Evolutionary conservation across 2,329 filamentous ascomycete species (phyloP), one percentile per base, ranked within the genome.

Genomic region (Aspergillus glaucus): DNA sequence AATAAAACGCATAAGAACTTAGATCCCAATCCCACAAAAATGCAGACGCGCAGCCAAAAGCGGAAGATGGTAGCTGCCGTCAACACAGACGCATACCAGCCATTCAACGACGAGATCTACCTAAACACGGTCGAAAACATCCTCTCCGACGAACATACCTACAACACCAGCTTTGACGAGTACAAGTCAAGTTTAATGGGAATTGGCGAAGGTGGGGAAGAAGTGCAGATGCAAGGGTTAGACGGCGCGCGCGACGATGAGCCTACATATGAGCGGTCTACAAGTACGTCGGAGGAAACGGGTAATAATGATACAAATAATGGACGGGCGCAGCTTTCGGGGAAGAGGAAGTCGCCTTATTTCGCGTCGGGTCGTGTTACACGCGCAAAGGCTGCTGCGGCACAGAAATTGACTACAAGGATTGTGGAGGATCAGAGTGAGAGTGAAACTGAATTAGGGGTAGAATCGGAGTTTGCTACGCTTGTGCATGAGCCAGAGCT

Each of bases 121-220:
- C 34, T 24, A 15, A 51, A 47, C n/a, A 56, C 55, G 1, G 43
- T 62, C 21, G 54, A 65, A 10, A 28, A 48, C 21, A 65, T 64
- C 15, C 49, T 65, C 6, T 55, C 55, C 1, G 60, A 63, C 15
- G 56, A 63, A 41, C 47, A 53, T 12, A 58, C 47, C 28, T 51
- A 60, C 22, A 54, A 59, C 6, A 49, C 21, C 19, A 51, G 49
- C 50, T 55, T 53, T 43, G 52, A 55, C 9, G 45, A 48, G 21
- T 55, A 55, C 19, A 37, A 9, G 2, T 12, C 26, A 30, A 30
- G 10, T 10, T 7, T 30, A 4, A 12, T 30, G 10, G 26, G 26
- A 12, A 30, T 30, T 30, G 26, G 26, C 26, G 10, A 30, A 12
- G 9, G 26, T 4, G 4, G 9, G 12, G 8, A 30, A 30, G 26